A percentile compares a stretch with the other conserved stretches of the same genome.
Conservation (phyloP, 2,329 filamentous ascomycete genomes). For the Fusarium sp. region DNA sequence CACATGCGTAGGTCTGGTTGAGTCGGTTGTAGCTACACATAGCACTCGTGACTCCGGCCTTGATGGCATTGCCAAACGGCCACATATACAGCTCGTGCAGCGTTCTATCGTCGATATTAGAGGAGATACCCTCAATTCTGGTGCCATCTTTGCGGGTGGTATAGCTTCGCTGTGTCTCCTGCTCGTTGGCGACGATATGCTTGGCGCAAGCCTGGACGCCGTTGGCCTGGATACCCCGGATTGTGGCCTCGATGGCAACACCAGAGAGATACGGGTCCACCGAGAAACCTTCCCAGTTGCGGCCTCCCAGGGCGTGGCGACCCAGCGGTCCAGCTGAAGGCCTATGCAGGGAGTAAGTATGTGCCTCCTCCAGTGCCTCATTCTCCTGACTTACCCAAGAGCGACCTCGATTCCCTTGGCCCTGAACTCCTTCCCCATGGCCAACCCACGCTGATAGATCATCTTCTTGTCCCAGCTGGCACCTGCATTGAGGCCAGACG, state of each 20-base stretch:
- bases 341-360: not conserved
- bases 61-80: slow-evolving; percentile 36
- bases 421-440: slow-evolving; percentile 79
- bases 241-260: slow-evolving; percentile 64
- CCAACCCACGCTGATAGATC: slow-evolving; percentile 70
- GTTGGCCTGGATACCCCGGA: slow-evolving; percentile 72
- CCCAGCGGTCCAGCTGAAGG: slow-evolving; percentile 47
- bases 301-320: slow-evolving; percentile 49
- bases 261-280: slow-evolving; percentile 76
- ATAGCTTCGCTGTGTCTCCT: slow-evolving; percentile 51
- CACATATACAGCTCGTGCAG: not conserved
- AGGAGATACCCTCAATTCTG: slow-evolving; percentile 24
- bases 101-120: slow-evolving; percentile 35
- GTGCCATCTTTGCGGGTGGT: not conserved
- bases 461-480: slow-evolving; percentile 73
- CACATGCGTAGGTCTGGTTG: not conserved
- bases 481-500: slow-evolving; percentile 66
- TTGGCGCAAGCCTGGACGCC: slow-evolving; percentile 72
- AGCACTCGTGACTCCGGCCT: slow-evolving; percentile 41
- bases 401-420: slow-evolving; percentile 80
- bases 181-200: slow-evolving; percentile 47
- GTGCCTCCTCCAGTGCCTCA: not conserved
- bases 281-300: slow-evolving; percentile 69
- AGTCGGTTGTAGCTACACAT: slow-evolving; percentile 46
- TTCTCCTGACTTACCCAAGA: slow-evolving; percentile 69